These are phyloP conservation scores for Ajuga chamaepitys DNA, from an alignment of 257 asterid species.

Conservation along the genomic window DNA sequence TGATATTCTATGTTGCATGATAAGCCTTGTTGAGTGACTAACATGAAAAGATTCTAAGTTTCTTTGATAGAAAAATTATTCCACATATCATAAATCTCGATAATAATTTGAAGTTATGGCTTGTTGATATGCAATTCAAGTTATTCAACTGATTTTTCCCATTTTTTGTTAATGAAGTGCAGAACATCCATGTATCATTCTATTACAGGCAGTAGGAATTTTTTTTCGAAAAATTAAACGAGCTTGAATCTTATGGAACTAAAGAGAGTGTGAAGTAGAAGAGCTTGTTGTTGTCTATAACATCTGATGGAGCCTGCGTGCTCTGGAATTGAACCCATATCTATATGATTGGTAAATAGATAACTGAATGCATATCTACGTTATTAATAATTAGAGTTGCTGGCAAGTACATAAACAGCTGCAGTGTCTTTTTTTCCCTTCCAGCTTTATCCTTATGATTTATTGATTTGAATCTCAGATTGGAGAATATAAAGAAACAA, in stretches of 20 bases:
- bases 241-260: too few species aligned
- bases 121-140: too few species aligned
- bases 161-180: too few species aligned
- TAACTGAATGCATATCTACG: neutral
- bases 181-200: too few species aligned
- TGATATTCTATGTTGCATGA: neutral
- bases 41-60: neutral
- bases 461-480: slow-evolving; percentile 31
- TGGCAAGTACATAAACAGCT: neutral
- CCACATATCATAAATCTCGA: neutral
- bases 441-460: neutral
- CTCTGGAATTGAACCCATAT: neutral
- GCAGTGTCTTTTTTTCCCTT: neutral
- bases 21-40: neutral
- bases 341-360: neutral
- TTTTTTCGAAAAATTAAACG: too few species aligned
- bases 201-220: neutral
- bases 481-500: slow-evolving; percentile 80
- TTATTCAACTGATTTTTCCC: too few species aligned
- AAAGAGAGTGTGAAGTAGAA: too few species aligned
- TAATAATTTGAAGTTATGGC: too few species aligned
- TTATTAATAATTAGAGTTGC: neutral
- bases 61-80: neutral
- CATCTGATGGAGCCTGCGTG: too few species aligned
- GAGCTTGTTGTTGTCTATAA: too few species aligned